These are phyloP conservation scores for Cystofilobasidium bisporidii DNA, from an alignment of 768 basidiomycete species.

Conservation along the genomic window DNA sequence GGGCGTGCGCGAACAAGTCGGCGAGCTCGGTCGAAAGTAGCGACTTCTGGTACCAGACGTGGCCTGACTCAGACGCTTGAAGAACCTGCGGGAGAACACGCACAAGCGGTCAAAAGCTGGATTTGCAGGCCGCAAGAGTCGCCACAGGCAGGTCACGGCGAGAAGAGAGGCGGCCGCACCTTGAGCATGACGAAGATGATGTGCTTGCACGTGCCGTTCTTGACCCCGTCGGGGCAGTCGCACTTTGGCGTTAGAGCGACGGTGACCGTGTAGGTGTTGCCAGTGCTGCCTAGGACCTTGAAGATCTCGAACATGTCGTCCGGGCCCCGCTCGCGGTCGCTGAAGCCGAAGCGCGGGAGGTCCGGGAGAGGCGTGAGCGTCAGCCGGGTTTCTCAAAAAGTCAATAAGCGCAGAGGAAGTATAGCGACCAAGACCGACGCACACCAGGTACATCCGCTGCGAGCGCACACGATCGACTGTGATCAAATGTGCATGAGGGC, in stretches of 20 bases:
- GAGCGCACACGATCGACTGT: conserved; percentile 17
- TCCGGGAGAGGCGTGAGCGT: not conserved
- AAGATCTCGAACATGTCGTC: conserved; percentile 12
- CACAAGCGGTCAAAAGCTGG: too few relatives aligned
- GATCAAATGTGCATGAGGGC: not conserved
- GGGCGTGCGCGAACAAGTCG: conserved; percentile 8
- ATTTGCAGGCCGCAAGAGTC: too few relatives aligned
- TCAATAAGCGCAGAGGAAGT: not conserved
- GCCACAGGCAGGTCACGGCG: too few relatives aligned
- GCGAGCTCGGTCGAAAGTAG: conserved; percentile 17
- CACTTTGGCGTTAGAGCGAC: conserved; percentile 10
- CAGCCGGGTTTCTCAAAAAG: not conserved
- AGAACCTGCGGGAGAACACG: too few relatives aligned
- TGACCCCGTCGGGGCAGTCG: conserved; percentile 16
- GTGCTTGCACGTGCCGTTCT: conserved; percentile 25
- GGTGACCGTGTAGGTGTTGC: conserved; percentile 25
- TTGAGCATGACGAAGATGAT: conserved; percentile 22
- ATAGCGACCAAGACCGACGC: not conserved
- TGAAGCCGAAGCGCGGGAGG: not conserved
- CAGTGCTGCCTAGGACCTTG: conserved; percentile 10
- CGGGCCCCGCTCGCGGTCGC: conserved; percentile 6
- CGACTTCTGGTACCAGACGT: conserved; percentile 11
- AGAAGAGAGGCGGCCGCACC: too few relatives aligned
- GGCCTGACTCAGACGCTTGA: not conserved
- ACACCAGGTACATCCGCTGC: conserved; percentile 2